Evolutionary conservation across 345 rosid species (phyloP), one percentile per base, ranked within the genome.

Genomic region (Geranium brycei): DNA sequence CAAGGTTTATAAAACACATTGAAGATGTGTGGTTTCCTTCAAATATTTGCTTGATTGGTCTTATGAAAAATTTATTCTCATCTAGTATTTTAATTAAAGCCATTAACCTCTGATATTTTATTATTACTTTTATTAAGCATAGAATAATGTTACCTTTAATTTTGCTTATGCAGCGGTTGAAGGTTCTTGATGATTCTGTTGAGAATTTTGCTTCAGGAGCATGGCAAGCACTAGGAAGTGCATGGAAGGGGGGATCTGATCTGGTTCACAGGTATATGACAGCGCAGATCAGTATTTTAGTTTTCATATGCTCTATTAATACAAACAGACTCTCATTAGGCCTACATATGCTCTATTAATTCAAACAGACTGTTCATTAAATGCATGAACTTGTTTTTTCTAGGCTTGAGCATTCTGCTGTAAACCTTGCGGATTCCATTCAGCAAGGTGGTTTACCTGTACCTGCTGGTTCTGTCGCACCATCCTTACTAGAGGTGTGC

Each of bases 201-300:
- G 99, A 90, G 87, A 88, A 81, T 75, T 83, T 93, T 57, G 85
- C 96, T 65, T 82, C 96, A 17, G 99, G 97, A 68, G 99, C 99
- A 30, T 93, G 99, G 99, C 85, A 84, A 64, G 96, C 91, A 64
- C 64, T 90, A 18, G 99, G 97, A 64, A 82, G 62, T 82, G 99
- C 97, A 60, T 82, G 75, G 78, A 87, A 72, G 75, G 97, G 96
- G 67, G 81, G 97, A 62, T 65, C 91, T 57, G 60, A 68, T 75
- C 73, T 92, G 41, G 95, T 92, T 70, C 89, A 89, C 65, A 89
- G 82, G 98, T 89, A 87, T 70, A 93, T 69, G 1, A 16, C n/a
- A 16, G 59, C n/a, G 59, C 17, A 16, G 6, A 57, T 57, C 59
- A 16, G 59, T 47, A 13, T 47, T 47, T 47, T 6, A 47, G 15